Evolutionary conservation across 352 stramenopile species (phyloP), one percentile per base, ranked within the genome.

Genomic region (Pythium myriotylum): DNA sequence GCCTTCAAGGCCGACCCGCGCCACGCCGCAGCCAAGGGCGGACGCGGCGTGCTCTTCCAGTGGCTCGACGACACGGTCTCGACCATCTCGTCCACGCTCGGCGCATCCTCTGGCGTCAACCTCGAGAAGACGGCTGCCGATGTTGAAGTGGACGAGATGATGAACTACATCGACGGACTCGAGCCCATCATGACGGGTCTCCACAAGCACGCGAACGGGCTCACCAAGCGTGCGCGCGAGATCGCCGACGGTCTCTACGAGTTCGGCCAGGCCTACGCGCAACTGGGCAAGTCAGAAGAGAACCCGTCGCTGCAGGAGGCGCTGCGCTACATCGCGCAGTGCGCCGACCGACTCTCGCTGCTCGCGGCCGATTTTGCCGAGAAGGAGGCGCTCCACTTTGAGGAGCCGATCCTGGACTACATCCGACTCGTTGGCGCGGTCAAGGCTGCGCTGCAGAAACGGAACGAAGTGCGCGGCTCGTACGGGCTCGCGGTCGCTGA

Each of bases 201-300:
- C 9, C 89, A 96, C 53, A 97, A 97, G 64, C 96, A 99, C 63
- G 92, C 95, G 0, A 85, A 95, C 52, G 90, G 84, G 19, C 79
- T 99, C 39, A 97, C 97, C 5, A 96, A 97, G 54, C 92, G 97
- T 50, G 91, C 89, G 1, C 84, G 96, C 4, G 95, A 98, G 79
- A 97, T 98, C 54, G 94, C 96, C 2, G 96, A 98, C 54, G 95
- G 95, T 16, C 70, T 98, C 1, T 98, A 98, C 68, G 96, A 99
- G 73, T 98, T 98, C 74, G 95, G 96, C 20, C 84, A 98, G 32
- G 89, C 96, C 32, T 98, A 98, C 68, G 97, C 97, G 65, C 73
- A 98, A 37, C 68, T 99, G 8, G 95, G 94, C 23, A 97, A 98
- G 58, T 92, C 90, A 0, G 86, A 96, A 62, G 96, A 98, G 54